Conservation (phyloP, 305 asterid genomes). For the Euphrasia arctica region DNA sequence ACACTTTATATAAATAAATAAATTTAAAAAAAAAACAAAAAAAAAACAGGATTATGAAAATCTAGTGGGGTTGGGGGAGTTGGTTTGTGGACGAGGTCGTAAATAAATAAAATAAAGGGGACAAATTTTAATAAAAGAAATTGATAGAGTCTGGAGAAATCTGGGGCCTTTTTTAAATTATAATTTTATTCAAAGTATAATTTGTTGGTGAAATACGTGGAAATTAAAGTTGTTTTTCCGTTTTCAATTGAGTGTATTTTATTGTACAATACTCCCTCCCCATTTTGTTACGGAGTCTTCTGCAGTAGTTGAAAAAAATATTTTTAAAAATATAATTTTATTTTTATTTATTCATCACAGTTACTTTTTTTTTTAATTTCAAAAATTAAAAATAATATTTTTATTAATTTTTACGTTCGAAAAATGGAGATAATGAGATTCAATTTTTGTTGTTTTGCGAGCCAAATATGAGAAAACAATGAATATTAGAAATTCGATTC, state of each 20-base stretch:
- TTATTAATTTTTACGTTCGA: no score
- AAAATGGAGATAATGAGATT: no score
- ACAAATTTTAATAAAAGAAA: neutral
- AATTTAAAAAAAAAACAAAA: neutral
- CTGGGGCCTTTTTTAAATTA: neutral
- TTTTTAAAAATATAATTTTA: no score
- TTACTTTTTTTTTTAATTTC: no score
- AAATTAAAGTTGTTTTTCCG: no score
- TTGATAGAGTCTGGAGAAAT: conserved; percentile 25
- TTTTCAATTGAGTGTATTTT: no score
- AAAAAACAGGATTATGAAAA: neutral
- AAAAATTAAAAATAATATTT: no score
- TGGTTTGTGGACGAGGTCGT: conserved; percentile 15
- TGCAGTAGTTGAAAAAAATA: no score
- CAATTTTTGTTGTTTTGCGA: neutral
- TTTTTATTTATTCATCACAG: no score
- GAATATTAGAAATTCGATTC: neutral
- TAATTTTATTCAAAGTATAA: neutral
- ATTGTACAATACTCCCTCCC: no score
- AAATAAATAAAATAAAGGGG: neutral
- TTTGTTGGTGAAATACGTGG: neutral
- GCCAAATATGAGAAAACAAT: neutral
- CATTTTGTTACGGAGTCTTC: no score
- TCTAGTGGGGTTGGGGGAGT: conserved; percentile 30
- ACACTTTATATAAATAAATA: neutral